Evolutionary conservation across 2,329 filamentous ascomycete genomes (phyloP), one percentile per base, ranked within the genome.

Genomic region (Coniochaeta prunicola): DNA sequence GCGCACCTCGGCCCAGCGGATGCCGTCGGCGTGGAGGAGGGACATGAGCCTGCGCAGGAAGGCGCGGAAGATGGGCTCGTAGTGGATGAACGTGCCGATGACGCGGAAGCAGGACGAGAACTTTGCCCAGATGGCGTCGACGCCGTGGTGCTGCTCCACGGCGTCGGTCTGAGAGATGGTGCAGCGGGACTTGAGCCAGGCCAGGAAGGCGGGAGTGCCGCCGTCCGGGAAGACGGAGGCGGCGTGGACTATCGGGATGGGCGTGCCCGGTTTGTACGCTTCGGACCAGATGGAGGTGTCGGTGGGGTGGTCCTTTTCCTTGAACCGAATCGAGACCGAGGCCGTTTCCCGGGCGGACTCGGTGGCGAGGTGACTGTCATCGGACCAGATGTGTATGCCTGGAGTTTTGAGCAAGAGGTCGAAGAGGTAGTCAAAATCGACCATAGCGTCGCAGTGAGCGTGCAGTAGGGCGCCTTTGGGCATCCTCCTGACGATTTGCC

Each of bases 381-480:
- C 72, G 15, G 85, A 81, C 21, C 73, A 73, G 60, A 96, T 83
- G 71, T 90, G 87, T 67, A 96, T 88, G 1, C 90, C 90, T 0
- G 87, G 84, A 0, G 85, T 88, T 12, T 79, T 76, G 62, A 97
- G 79, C 2, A 90, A 83, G 65, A 88, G 80, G 6, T 87, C 82
- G 40, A 96, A 80, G 8, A 96, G 75, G 76, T 86, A 96, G 69
- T 91, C 88, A 63, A 92, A 85, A 70, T 96, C 89, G 56, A 96
- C 89, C 86, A 96, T 96, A 66, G 92, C 91, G 71, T 96, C 90
- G 69, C 96, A 77, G 72, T 97, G 92, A 48, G 91, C 91, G 75
- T 97, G 92, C 61, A 96, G 75, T 31, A 96, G 77, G 9, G 87
- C 81, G 13, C 93, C 94, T 72, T 97, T 97, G 30, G 93, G 93